These are phyloP conservation scores for Suillus lakei DNA, from an alignment of 768 basidiomycete species.

Conservation along the genomic window DNA sequence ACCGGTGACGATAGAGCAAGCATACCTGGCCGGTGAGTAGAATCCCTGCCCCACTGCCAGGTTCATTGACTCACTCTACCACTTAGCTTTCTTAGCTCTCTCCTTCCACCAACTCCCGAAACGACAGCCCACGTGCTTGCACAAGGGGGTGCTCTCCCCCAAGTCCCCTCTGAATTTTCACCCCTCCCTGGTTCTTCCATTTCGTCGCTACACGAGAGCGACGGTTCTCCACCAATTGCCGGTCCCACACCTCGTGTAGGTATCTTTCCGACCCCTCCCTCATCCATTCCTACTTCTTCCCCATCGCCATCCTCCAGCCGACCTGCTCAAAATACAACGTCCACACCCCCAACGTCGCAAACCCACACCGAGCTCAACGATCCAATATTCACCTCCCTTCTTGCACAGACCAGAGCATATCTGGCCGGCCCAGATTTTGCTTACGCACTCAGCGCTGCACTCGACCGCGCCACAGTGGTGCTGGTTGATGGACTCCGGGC, in stretches of 20 bases:
- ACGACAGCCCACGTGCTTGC: conserved; percentile 70
- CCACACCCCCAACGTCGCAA: not conserved
- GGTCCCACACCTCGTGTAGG: conserved; percentile 17
- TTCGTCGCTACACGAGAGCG: not conserved
- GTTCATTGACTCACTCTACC: not conserved
- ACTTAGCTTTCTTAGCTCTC: conserved; percentile 63
- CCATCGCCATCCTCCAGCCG: conserved; percentile 29
- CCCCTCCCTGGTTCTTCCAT: not conserved
- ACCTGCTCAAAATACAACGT: conserved; percentile 18
- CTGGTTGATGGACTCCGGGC: conserved; percentile 67
- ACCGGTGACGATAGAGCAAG: conserved; percentile 29
- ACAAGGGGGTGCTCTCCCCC: conserved; percentile 56
- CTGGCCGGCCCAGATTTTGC: conserved; percentile 73
- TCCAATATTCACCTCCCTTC: conserved; percentile 59
- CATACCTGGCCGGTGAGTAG: conserved; percentile 4
- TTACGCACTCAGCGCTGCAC: conserved; percentile 68
- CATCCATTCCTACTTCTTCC: conserved; percentile 30
- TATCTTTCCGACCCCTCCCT: conserved; percentile 28
- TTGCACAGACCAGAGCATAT: conserved; percentile 69
- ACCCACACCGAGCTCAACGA: conserved; percentile 19
- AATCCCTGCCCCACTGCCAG: not conserved
- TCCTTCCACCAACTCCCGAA: conserved; percentile 77
- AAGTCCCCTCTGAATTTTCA: conserved; percentile 7
- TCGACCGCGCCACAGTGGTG: conserved; percentile 71
- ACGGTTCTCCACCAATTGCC: conserved; percentile 12